Conservation (phyloP, 2,329 filamentous ascomycete species). For the Neofusicoccum laricinum region DNA sequence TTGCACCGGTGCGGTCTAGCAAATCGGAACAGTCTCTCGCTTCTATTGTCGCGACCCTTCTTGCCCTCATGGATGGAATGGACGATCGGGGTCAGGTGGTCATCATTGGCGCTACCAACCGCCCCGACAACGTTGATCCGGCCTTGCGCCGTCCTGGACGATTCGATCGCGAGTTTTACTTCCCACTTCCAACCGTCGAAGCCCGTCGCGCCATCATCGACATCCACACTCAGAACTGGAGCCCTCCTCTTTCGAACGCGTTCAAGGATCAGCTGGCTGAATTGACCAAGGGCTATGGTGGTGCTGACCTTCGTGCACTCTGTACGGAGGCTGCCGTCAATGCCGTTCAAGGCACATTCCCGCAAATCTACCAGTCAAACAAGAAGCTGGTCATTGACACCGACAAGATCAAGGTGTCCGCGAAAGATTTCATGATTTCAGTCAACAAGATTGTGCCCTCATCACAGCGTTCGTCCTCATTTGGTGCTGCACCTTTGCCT, state of each 20-base stretch:
- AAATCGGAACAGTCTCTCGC: constrained; percentile 99
- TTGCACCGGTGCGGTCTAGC: constrained; percentile 92
- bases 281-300: constrained; percentile 92
- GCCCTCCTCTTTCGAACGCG: constrained; percentile 65
- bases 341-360: constrained; percentile 90
- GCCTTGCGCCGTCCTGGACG: constrained; percentile 90
- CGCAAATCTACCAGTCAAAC: constrained; percentile 89
- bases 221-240: constrained; percentile 95
- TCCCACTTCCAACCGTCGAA: constrained; percentile 80
- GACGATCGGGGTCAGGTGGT: constrained; percentile 97
- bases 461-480: constrained; percentile 84
- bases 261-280: constrained; percentile 85
- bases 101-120: constrained; percentile 97
- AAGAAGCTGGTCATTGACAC: constrained; percentile 89
- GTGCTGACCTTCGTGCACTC: constrained; percentile 88
- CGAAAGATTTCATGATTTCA: constrained; percentile 95
- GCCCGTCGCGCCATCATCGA: constrained; percentile 84
- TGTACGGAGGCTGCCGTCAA: constrained; percentile 96
- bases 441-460: constrained; percentile 96
- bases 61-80: constrained; percentile 97
- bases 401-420: constrained; percentile 76
- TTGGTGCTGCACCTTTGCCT: constrained; percentile 77
- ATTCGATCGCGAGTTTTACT: constrained; percentile 98
- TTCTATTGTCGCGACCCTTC: constrained; percentile 91
- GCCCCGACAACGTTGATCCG: constrained; percentile 93